Evolutionary conservation across 2,329 filamentous ascomycete species (phyloP), one percentile per base, ranked within the genome.

Genomic region (Didymella sp.): DNA sequence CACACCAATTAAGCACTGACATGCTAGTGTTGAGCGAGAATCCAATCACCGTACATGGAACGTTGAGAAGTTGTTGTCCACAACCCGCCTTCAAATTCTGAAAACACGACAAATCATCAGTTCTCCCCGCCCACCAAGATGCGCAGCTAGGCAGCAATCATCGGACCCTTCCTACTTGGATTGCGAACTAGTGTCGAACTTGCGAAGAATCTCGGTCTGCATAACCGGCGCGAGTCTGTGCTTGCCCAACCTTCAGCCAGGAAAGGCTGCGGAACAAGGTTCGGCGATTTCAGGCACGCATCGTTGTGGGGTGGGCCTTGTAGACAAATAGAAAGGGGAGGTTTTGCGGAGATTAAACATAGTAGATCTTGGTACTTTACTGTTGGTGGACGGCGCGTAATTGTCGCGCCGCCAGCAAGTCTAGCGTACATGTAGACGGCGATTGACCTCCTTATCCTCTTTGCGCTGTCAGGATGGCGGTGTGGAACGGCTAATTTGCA

Each of bases 361-460:
- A 31, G 42, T 51, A 28, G 31, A 51, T 42, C 42, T 46, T 51
- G 35, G 42, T 47, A 51, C 53, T 17, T 46, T 50, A 51, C 48
- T 51, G 43, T 52, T 51, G 47, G 43, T 42, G 24, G 48, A 48
- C 48, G 43, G 54, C 47, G 43, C 38, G 24, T 22, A 24, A 31
- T 12, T 44, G 19, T 22, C 25, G 38, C 37, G 28, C 27, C 48
- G 37, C 30, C 43, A 28, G 30, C 15, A 35, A 43, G 25, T 48
- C 38, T 57, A 57, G 48, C 31, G 48, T 48, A 40, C 43, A 52
- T 42, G 17, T 30, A 40, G 54, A 48, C 43, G 37, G 37, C 47
- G 43, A 51, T n/a, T 40, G 27, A 24, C 47, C 22, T 17, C 19
- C 53, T 25, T 25, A 19, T 41, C 41, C 27, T 21, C 24, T 35